Evolutionary conservation across 805 yeast species (phyloP).

Genomic region (Kluyveromyces nonfermentans): DNA sequence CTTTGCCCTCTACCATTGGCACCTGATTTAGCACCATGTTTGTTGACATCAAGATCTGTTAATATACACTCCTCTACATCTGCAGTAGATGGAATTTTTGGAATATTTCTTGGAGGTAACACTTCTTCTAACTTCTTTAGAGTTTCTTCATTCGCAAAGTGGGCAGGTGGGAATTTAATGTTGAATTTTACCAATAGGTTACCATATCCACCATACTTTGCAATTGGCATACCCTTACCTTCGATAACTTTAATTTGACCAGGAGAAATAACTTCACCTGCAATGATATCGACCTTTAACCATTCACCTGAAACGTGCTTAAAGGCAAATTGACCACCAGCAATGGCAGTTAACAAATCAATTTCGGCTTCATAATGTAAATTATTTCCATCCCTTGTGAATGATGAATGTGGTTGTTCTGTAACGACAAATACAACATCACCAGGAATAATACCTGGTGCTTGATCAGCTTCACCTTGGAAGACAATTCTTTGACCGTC

Average conservation of each 20-base stretch:
- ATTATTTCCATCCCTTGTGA: constrained; percentile 85
- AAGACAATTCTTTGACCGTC: constrained; percentile 87
- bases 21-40: constrained; percentile 37
- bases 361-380: constrained; percentile 76
- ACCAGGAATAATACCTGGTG: constrained; percentile 90
- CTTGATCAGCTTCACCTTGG: constrained; percentile 96
- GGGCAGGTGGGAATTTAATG: constrained; percentile 74
- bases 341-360: constrained; percentile 87
- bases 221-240: constrained; percentile 96
- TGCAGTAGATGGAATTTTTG: constrained; percentile 57
- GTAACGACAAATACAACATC: constrained; percentile 89
- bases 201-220: constrained; percentile 81
- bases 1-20: constrained; percentile 30
- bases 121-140: constrained; percentile 63
- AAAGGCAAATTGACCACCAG: constrained; percentile 87
- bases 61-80: constrained; percentile 75
- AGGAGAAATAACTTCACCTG: constrained; percentile 91
- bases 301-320: constrained; percentile 89
- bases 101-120: constrained; percentile 66
- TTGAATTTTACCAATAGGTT: constrained; percentile 78
- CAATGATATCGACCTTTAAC: constrained; percentile 69
- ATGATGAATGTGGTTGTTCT: constrained; percentile 76
- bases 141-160: constrained; percentile 68
- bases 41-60: constrained; percentile 55
- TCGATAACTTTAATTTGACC: constrained; percentile 72